These are phyloP conservation scores for Apiotrichum akiyoshidainum DNA, from an alignment of 1,284 basidiomycete species.

Conservation along the genomic window DNA sequence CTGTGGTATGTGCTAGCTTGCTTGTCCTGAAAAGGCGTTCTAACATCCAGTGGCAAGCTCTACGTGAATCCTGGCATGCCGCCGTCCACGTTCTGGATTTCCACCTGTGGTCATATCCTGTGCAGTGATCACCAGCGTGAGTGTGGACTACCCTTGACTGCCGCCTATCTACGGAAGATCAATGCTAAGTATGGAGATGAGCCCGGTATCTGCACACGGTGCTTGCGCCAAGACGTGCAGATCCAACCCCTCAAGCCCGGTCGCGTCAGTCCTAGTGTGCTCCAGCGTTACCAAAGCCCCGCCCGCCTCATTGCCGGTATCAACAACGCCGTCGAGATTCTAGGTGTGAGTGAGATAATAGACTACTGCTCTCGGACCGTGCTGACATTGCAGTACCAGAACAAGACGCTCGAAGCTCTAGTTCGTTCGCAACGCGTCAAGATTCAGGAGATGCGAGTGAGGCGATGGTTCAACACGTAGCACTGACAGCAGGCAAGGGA, in stretches of 20 bases:
- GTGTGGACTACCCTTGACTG: not conserved
- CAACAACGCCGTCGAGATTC: not conserved
- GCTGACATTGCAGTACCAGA: conserved; percentile 16
- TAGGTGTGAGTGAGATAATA: conserved; percentile 7
- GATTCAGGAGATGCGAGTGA: conserved; percentile 9
- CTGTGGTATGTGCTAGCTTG: conserved; percentile 24
- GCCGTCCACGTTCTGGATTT: conserved; percentile 33
- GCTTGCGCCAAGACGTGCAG: conserved; percentile 15
- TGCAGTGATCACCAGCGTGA: conserved; percentile 36
- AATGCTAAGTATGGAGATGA: conserved; percentile 15
- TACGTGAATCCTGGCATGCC: not conserved
- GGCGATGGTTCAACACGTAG: not conserved
- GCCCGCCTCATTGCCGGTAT: not conserved
- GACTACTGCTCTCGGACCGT: no score
- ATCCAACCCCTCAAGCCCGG: conserved; percentile 15
- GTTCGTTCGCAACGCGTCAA: not conserved
- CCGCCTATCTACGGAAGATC: not conserved
- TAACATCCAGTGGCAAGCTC: not conserved
- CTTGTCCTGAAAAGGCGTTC: not conserved
- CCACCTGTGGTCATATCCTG: conserved; percentile 43
- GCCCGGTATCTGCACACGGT: conserved; percentile 18
- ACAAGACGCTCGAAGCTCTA: conserved; percentile 9
- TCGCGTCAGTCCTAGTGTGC: not conserved
- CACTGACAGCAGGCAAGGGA: not conserved
- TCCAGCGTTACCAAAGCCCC: conserved; percentile 1